These are phyloP conservation scores for Sequoiadendron giganteum DNA, from an alignment of 75 land plant genomes.

Conservation along the genomic window DNA sequence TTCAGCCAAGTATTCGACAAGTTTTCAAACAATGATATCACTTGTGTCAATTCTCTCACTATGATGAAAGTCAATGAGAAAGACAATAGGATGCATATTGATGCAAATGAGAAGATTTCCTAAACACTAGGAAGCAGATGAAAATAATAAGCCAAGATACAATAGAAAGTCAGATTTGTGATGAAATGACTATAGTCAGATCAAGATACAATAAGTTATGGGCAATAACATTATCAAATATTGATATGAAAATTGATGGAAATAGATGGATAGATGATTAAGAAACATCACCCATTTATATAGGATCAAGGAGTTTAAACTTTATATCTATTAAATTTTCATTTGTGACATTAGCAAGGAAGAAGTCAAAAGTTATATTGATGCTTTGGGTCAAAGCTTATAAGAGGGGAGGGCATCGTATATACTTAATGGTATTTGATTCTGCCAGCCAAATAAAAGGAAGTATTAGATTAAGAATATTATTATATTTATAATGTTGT, in stretches of 20 bases:
- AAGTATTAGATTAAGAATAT: neutral
- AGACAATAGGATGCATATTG: neutral
- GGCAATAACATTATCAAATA: neutral
- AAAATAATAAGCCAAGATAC: neutral
- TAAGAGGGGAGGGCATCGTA: no score
- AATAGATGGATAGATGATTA: neutral
- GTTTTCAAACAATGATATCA: neutral
- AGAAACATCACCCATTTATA: neutral
- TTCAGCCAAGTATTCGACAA: no score
- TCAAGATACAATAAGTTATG: neutral
- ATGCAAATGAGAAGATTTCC: neutral
- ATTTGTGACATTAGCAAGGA: neutral
- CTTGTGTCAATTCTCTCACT: neutral
- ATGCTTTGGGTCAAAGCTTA: no score
- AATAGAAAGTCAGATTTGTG: neutral
- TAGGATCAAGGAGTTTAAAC: neutral
- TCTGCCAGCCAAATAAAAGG: no score
- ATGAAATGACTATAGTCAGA: neutral
- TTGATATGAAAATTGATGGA: neutral
- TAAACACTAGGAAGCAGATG: neutral
- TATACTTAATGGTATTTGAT: no score
- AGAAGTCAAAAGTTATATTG: no score
- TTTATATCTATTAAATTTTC: neutral
- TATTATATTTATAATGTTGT: no score
- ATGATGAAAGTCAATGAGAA: neutral